phyloP scores from a whole-genome alignment of 2,329 filamentous ascomycete species.

The Triangularia verruculosa region DNA sequence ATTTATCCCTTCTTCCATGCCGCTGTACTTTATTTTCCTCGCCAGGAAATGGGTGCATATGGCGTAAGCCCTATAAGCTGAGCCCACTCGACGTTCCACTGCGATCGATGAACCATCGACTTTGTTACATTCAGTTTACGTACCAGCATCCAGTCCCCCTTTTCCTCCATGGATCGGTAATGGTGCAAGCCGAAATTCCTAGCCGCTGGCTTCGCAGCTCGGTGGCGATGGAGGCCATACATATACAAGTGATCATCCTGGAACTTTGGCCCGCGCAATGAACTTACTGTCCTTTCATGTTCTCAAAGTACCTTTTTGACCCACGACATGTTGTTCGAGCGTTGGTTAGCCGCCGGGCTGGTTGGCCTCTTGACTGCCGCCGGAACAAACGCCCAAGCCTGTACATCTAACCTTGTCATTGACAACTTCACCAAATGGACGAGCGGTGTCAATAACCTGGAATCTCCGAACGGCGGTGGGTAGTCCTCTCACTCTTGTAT shows the following conservation, averaged over 20 bases:
- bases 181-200: neutral
- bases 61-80: conserved; percentile 27
- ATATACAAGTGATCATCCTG: conserved; percentile 9
- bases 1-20: conserved; percentile 29
- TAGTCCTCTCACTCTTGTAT: neutral
- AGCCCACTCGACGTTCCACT: conserved; percentile 20
- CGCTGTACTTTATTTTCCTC: conserved; percentile 23
- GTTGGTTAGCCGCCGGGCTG: conserved; percentile 23
- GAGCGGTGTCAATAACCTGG: conserved; percentile 29
- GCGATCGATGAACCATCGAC: neutral
- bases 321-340: conserved; percentile 23
- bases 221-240: neutral
- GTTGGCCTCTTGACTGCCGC: conserved; percentile 21
- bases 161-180: neutral
- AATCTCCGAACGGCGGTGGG: conserved; percentile 30
- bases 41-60: conserved; percentile 14
- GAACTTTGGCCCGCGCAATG: neutral
- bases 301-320: neutral
- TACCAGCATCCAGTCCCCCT: neutral
- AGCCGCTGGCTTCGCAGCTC: neutral
- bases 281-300: neutral
- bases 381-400: conserved; percentile 23
- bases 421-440: conserved; percentile 32
- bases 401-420: conserved; percentile 30
- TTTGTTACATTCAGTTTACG: neutral